A percentile compares a stretch with the other conserved stretches of the same genome.
Evolutionary conservation across 441 rosid species (phyloP).

Genomic region (Pelargonium australe): DNA sequence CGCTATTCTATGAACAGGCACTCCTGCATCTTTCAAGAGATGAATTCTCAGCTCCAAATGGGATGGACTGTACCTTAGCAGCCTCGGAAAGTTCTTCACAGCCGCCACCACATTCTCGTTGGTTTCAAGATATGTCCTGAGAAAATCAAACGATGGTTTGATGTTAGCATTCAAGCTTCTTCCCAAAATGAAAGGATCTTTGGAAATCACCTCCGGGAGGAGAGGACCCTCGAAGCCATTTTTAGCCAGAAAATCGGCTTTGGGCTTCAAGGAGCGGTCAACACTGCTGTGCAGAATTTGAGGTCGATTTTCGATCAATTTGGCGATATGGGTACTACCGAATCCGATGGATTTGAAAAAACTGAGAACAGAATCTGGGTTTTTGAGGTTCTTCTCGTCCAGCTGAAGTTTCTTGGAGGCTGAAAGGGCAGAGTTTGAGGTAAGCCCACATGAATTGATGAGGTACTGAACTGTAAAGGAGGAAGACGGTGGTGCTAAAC

Average conservation of each 20-base stretch:
- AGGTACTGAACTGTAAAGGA: conserved; percentile 11
- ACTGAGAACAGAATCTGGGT: conserved; percentile 13
- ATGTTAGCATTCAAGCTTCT: conserved; percentile 1
- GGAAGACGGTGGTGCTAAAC: background rate
- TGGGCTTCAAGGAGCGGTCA: conserved; percentile 11
- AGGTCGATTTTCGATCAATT: conserved; percentile 10
- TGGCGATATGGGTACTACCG: conserved; percentile 7
- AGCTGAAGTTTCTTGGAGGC: conserved; percentile 1
- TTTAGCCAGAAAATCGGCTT: conserved; percentile 6
- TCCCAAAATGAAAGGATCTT: conserved; percentile 6
- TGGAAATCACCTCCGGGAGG: background rate
- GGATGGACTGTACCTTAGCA: background rate
- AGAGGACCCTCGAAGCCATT: conserved; percentile 1
- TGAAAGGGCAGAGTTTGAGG: conserved; percentile 12
- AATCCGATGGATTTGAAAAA: conserved; percentile 13
- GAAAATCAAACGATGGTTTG: conserved; percentile 9
- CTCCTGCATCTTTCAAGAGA: conserved; percentile 10
- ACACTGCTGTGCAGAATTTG: background rate
- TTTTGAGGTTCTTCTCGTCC: background rate
- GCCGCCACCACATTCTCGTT: background rate
- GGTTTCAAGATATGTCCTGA: conserved; percentile 7
- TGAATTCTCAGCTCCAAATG: conserved; percentile 11
- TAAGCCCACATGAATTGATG: conserved; percentile 8
- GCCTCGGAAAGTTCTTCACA: conserved; percentile 4
- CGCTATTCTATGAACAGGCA: background rate